These are phyloP conservation scores for Cyclospora cayetanensis DNA, from an alignment of 169 alveolate genomes.

Conservation along the genomic window DNA sequence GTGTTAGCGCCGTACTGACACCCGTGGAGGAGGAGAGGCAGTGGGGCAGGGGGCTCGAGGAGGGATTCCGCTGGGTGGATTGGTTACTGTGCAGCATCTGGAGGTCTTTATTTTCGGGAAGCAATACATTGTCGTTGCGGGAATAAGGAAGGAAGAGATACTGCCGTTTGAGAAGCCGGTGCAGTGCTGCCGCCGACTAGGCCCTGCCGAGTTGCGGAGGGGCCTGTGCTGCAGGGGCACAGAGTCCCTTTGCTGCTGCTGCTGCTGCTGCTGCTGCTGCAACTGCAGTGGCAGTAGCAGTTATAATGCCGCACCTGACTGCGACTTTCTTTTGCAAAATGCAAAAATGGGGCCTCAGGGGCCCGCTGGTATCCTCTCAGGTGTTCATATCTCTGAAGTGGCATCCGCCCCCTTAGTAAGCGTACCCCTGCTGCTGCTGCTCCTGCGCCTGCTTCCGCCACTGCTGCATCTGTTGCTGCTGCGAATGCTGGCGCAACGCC, in stretches of 20 bases:
- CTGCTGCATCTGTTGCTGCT: constrained; percentile 23
- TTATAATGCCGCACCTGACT: neutral
- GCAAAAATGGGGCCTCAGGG: constrained; percentile 21
- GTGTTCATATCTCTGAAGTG: constrained; percentile 26
- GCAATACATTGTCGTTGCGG: too few species aligned
- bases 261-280: neutral
- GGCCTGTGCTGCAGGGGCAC: neutral
- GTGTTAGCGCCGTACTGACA: too few species aligned
- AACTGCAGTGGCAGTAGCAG: constrained; percentile 1
- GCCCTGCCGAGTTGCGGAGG: too few species aligned
- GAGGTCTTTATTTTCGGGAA: too few species aligned
- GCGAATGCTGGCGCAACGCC: too few species aligned
- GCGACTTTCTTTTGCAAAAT: neutral
- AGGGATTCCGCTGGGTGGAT: too few species aligned
- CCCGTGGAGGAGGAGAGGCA: too few species aligned
- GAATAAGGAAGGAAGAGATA: too few species aligned
- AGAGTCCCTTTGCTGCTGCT: neutral
- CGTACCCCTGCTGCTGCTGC: neutral
- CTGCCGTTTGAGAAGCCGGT: too few species aligned
- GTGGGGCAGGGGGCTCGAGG: too few species aligned
- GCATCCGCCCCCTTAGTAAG: constrained; percentile 12
- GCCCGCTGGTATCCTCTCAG: neutral
- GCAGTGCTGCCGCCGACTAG: too few species aligned
- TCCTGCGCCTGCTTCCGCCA: neutral
- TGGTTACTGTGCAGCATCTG: too few species aligned